Evolutionary conservation across 441 rosid species (phyloP).

Genomic region (Populus hybrid): DNA sequence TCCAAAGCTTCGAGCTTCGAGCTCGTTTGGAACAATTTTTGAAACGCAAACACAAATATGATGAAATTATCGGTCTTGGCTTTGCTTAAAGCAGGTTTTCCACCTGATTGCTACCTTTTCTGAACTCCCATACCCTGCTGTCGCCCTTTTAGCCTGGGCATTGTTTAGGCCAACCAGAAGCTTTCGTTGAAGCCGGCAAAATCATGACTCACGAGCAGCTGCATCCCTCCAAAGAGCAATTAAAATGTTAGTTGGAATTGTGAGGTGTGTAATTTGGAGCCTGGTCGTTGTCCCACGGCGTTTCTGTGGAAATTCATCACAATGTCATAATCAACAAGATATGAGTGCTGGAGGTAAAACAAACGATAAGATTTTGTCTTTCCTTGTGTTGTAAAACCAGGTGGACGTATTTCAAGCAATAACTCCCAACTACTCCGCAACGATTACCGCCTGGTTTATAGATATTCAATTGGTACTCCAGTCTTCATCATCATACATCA

Average conservation of each 20-base stretch:
- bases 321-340: not conserved
- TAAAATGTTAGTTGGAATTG: not conserved
- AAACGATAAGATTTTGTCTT: not conserved
- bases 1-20: not conserved
- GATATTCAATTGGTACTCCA: not conserved
- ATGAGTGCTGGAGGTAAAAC: not conserved
- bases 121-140: no score
- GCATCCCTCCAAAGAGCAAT: not conserved
- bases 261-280: not conserved
- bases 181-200: not conserved
- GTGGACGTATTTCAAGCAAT: not conserved
- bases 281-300: not conserved
- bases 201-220: not conserved
- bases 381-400: not conserved
- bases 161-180: not conserved
- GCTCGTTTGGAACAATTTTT: no score
- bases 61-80: no score
- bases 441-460: not conserved
- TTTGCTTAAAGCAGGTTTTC: not conserved
- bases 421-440: not conserved
- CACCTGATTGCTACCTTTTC: no score
- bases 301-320: not conserved
- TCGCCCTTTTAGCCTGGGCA: not conserved
- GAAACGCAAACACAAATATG: no score
- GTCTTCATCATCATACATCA: slow-evolving; percentile 1